Percentiles rank a stretch among this genome's conserved stretches.
These are phyloP conservation scores for Kregervanrija pseudodelftensis DNA, from an alignment of 805 yeast genomes.

Conservation along the genomic window DNA sequence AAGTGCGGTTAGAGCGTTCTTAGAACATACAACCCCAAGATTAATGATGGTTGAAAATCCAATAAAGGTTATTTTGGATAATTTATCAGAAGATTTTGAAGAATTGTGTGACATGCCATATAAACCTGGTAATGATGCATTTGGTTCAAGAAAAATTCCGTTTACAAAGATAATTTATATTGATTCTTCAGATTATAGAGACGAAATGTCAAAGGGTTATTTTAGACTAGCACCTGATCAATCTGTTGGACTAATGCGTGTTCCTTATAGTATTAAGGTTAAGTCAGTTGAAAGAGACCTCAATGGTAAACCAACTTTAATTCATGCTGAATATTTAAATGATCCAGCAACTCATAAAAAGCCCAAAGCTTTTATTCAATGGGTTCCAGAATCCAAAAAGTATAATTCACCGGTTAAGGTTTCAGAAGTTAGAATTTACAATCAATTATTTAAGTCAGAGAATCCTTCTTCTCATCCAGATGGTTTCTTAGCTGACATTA, in stretches of 20 bases:
- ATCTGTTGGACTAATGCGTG: constrained; percentile 89
- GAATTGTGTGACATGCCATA: constrained; percentile 75
- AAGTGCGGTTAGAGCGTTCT: constrained; percentile 74
- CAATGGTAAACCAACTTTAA: constrained; percentile 56
- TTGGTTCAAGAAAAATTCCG: constrained; percentile 69
- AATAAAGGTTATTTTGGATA: constrained; percentile 72
- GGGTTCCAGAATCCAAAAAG: constrained; percentile 74
- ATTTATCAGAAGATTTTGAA: constrained; percentile 66
- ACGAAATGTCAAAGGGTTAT: constrained; percentile 59
- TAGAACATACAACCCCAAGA: constrained; percentile 90
- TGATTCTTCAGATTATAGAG: constrained; percentile 83
- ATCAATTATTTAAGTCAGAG: constrained; percentile 82
- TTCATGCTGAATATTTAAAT: constrained; percentile 75
- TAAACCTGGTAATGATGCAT: constrained; percentile 74
- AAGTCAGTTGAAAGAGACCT: constrained; percentile 56
- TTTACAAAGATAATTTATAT: constrained; percentile 76
- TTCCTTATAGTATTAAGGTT: constrained; percentile 75
- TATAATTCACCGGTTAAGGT: constrained; percentile 58
- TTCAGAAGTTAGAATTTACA: constrained; percentile 77
- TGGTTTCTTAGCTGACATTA: constrained; percentile 81
- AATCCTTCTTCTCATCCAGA: constrained; percentile 86
- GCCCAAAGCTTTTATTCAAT: constrained; percentile 95
- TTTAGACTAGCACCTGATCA: constrained; percentile 92
- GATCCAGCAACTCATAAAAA: constrained; percentile 49
- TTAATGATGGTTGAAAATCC: constrained; percentile 91